A percentile compares a stretch with the other conserved stretches of the same genome.
Evolutionary conservation across 176 grass and related monocot genomes (phyloP).

Genomic region (Eleusine indica): DNA sequence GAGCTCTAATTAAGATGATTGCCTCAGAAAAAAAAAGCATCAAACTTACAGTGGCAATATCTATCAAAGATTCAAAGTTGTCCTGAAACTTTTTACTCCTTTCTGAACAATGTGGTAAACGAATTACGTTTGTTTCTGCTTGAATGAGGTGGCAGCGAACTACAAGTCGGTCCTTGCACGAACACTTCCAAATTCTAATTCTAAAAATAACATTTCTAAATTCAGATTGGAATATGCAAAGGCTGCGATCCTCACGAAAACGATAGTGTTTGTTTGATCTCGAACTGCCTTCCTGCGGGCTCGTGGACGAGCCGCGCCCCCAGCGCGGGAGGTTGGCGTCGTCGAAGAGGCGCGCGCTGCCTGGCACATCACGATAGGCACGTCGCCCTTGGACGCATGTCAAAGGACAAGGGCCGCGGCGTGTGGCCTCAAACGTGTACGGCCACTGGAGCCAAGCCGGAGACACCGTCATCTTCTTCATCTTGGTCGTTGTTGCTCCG

Average conservation of each 20-base stretch:
- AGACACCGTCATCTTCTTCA: not conserved
- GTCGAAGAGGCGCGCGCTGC: conserved; percentile 32
- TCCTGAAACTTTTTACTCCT: not conserved
- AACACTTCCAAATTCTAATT: not conserved
- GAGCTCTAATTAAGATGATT: not conserved
- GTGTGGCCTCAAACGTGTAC: conserved; percentile 23
- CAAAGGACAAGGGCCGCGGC: conserved; percentile 43
- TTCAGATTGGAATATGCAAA: not conserved
- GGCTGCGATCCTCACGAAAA: not conserved
- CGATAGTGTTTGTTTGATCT: not conserved
- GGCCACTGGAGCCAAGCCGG: not conserved
- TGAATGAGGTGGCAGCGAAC: not conserved
- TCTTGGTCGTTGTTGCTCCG: not conserved
- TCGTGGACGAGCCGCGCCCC: conserved; percentile 27
- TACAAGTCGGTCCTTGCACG: not conserved
- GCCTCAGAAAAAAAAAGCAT: not conserved
- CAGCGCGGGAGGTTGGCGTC: not conserved
- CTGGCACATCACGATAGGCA: not conserved
- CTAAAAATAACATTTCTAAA: not conserved
- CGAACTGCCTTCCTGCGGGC: not conserved
- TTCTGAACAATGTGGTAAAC: not conserved
- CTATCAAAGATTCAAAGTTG: not conserved
- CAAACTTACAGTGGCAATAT: not conserved
- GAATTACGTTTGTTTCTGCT: not conserved
- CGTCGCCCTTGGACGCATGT: conserved; percentile 11